Conservation (phyloP, 148 eudicot genomes). For the Euryodendron excelsum region DNA sequence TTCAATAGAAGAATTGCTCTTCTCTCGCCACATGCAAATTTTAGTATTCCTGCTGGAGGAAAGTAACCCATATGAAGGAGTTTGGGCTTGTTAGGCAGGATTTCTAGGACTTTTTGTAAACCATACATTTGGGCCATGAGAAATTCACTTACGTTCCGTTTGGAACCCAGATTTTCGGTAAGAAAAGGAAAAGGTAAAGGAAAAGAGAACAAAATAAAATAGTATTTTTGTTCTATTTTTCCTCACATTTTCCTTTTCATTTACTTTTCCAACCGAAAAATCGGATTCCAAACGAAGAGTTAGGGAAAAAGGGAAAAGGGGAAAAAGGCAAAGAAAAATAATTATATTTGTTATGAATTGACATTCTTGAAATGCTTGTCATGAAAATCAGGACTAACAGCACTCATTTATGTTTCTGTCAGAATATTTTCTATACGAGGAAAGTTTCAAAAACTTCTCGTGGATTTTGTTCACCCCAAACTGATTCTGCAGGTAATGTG, state of each 20-base stretch:
- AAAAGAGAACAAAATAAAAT: no score
- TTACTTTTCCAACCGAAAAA: no score
- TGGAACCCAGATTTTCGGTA: no score
- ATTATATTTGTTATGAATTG: background rate
- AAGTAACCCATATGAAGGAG: no score
- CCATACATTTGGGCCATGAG: background rate
- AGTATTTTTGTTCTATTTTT: no score
- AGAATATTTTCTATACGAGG: conserved; percentile 40
- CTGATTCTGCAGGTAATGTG: conserved; percentile 41
- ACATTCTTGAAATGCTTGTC: background rate
- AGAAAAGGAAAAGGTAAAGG: no score
- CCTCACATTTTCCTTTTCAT: no score
- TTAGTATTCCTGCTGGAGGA: no score
- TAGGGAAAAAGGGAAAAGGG: background rate
- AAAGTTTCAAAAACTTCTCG: conserved; percentile 42
- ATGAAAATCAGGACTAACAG: conserved; percentile 3
- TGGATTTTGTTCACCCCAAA: conserved; percentile 48
- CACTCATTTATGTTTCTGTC: conserved; percentile 11
- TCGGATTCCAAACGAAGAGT: no score
- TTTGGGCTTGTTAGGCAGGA: background rate
- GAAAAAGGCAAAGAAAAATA: background rate
- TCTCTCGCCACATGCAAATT: no score
- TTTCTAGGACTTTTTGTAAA: background rate
- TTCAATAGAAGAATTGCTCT: no score
- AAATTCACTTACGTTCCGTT: no score